A percentile compares a stretch with the other conserved stretches of the same genome.
These are phyloP conservation scores for Hypoxylon sp. DNA, from an alignment of 2,329 filamentous ascomycete genomes.

Conservation along the genomic window DNA sequence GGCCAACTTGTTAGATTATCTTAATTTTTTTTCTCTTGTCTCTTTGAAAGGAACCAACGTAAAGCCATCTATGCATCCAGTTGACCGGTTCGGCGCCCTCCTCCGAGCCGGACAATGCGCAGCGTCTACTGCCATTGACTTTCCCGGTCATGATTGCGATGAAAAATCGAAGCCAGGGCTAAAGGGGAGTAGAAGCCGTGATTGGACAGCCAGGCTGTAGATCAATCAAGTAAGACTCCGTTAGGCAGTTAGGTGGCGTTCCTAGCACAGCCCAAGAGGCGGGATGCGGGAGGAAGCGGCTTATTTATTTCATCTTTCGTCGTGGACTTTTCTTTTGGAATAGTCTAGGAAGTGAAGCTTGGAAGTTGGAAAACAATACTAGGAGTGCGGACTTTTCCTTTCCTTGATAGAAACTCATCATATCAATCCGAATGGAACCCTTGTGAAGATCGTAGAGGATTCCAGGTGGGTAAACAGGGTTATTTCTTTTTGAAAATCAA, in stretches of 20 bases:
- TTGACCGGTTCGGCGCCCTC: constrained; percentile 28
- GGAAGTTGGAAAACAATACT: constrained; percentile 2
- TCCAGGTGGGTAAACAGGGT: constrained; percentile 7
- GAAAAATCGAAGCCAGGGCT: constrained; percentile 40
- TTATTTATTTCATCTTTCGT: constrained; percentile 31
- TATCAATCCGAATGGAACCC: constrained; percentile 18
- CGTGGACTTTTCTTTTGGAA: constrained; percentile 33
- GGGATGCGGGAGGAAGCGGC: constrained; percentile 33
- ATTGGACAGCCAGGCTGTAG: constrained; percentile 42
- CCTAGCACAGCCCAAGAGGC: constrained; percentile 29
- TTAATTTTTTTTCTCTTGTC: constrained; percentile 31
- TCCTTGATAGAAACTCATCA: constrained; percentile 5
- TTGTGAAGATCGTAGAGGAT: constrained; percentile 14
- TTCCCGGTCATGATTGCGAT: constrained; percentile 42
- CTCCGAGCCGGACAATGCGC: constrained; percentile 37
- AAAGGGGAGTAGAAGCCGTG: constrained; percentile 36
- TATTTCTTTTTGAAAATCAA: constrained; percentile 10
- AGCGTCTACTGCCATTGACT: constrained; percentile 39
- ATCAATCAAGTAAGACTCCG: constrained; percentile 45
- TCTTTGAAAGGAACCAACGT: constrained; percentile 32
- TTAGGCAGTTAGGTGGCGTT: constrained; percentile 44
- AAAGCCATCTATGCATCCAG: constrained; percentile 35
- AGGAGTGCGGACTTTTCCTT: constrained; percentile 37
- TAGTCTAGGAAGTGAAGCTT: no score
- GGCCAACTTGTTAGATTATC: constrained; percentile 29